Conservation (phyloP, 805 yeast species). For the Lachancea dasiensis region DNA sequence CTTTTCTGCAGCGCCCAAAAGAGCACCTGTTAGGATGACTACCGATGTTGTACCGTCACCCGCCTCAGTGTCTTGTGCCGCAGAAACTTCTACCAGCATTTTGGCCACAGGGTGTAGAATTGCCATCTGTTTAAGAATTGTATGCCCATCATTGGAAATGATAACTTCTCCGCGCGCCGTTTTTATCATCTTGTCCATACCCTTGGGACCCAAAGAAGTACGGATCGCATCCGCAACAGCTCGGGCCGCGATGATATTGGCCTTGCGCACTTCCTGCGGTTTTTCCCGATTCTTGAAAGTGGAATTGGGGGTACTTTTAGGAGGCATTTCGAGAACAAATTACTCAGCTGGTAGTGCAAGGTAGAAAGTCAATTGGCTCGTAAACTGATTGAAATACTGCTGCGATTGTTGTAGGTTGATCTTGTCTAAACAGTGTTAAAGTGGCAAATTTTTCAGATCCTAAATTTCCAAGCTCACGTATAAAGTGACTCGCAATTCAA, state of each 20-base stretch:
- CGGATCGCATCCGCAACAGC: slow-evolving; percentile 95
- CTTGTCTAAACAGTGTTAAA: no score
- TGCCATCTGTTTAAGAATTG: slow-evolving; percentile 95
- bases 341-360: background rate
- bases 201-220: slow-evolving; percentile 96
- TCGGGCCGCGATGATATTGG: slow-evolving; percentile 85
- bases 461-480: background rate
- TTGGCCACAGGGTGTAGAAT: slow-evolving; percentile 98
- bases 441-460: slow-evolving; percentile 10
- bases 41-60: slow-evolving; percentile 99
- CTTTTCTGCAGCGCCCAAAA: slow-evolving; percentile 91
- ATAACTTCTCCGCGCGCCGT: slow-evolving; percentile 88
- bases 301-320: slow-evolving; percentile 58
- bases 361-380: slow-evolving; percentile 4
- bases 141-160: slow-evolving; percentile 97
- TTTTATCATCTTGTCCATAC: slow-evolving; percentile 99
- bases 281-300: slow-evolving; percentile 90
- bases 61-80: slow-evolving; percentile 98
- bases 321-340: slow-evolving; percentile 16
- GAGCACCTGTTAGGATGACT: slow-evolving; percentile 90
- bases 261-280: slow-evolving; percentile 88
- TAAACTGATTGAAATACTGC: no score
- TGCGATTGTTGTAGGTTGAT: no score
- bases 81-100: slow-evolving; percentile 95
- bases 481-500: background rate